These are phyloP conservation scores for Bjerkandera adusta DNA, from an alignment of 1,284 basidiomycete species.

Conservation along the genomic window DNA sequence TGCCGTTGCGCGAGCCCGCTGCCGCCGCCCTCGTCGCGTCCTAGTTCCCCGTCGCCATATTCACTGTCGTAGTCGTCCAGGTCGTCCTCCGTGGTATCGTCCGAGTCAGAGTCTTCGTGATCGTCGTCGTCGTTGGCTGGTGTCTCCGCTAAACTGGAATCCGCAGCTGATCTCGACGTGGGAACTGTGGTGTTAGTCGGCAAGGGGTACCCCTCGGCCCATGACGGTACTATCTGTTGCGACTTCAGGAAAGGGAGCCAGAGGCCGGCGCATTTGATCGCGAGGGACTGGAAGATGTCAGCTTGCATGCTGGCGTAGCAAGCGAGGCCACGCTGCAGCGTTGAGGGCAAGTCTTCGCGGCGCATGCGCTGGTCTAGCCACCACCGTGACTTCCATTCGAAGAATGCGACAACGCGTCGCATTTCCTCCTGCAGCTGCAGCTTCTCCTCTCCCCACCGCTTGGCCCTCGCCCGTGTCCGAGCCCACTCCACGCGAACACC, in stretches of 20 bases:
- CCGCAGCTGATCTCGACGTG: too few relatives aligned
- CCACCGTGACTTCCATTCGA: constrained; percentile 14
- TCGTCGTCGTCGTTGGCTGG: too few relatives aligned
- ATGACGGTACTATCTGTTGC: too few relatives aligned
- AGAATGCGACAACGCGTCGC: constrained; percentile 15
- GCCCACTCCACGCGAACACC: constrained; percentile 17
- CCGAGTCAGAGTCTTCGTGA: too few relatives aligned
- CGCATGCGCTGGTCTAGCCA: constrained; percentile 9
- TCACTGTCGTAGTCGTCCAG: too few relatives aligned
- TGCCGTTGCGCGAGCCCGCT: too few relatives aligned
- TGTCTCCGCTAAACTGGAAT: too few relatives aligned
- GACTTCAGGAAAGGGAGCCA: neutral
- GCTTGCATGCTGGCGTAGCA: constrained; percentile 17
- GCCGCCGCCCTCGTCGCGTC: too few relatives aligned
- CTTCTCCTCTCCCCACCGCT: constrained; percentile 19
- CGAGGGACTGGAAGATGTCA: constrained; percentile 1
- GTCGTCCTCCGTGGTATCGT: too few relatives aligned
- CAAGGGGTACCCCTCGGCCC: too few relatives aligned
- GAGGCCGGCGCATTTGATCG: neutral
- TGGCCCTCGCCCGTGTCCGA: constrained; percentile 9
- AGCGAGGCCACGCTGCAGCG: constrained; percentile 6
- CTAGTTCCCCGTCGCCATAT: too few relatives aligned
- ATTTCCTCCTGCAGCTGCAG: constrained; percentile 20
- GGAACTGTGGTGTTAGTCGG: too few relatives aligned
- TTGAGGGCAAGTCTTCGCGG: neutral